Conservation (phyloP, 1,284 basidiomycete genomes). For the Macrocystidia cucumis region DNA sequence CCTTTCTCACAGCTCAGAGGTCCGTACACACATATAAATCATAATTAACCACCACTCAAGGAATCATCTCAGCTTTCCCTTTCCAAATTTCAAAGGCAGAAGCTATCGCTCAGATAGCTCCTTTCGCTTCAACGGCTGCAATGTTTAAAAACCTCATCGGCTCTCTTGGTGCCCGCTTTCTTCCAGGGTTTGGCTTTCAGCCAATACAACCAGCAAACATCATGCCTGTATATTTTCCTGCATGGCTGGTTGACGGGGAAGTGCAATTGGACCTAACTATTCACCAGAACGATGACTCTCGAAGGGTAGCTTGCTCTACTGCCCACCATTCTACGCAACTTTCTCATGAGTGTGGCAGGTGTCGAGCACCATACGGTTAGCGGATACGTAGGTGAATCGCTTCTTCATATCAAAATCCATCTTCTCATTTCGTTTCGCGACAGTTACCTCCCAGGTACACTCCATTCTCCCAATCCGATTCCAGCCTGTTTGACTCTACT, state of each 20-base stretch:
- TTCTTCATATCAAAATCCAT: not conserved
- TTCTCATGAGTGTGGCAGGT: too few relatives aligned
- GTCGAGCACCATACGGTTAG: too few relatives aligned
- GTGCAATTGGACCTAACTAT: constrained; percentile 20
- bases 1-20: constrained; percentile 22
- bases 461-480: not conserved
- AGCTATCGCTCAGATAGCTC: constrained; percentile 19
- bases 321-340: too few relatives aligned
- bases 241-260: constrained; percentile 52
- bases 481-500: constrained; percentile 12
- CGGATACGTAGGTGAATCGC: too few relatives aligned
- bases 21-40: constrained; percentile 6
- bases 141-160: constrained; percentile 13
- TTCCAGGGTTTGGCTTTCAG: constrained; percentile 19
- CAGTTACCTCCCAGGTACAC: constrained; percentile 36
- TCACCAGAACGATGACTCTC: not conserved
- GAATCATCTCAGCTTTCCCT: constrained; percentile 19
- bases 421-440: constrained; percentile 1
- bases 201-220: constrained; percentile 23
- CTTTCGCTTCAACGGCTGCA: constrained; percentile 16
- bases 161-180: constrained; percentile 17
- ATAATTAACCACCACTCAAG: not conserved
- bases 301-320: too few relatives aligned
- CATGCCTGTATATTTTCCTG: constrained; percentile 48
- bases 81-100: constrained; percentile 22